Conservation (phyloP, 2,329 filamentous ascomycete species). For the Fusarium lyarnte region DNA sequence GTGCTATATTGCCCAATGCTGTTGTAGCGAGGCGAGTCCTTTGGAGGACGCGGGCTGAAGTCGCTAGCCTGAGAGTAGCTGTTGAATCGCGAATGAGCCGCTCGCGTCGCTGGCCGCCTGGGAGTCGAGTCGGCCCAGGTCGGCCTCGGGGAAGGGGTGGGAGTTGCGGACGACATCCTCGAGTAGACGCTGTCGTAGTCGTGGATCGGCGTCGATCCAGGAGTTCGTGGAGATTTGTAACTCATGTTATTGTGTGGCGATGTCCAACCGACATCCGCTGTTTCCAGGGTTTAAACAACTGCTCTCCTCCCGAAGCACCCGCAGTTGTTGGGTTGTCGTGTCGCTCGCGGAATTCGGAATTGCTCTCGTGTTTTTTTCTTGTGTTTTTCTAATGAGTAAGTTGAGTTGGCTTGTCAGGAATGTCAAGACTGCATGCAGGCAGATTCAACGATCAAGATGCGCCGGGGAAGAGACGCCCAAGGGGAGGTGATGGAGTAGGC, state of each 20-base stretch:
- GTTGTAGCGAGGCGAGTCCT: conserved; percentile 69
- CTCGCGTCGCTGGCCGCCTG: conserved; percentile 64
- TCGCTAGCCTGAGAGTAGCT: conserved; percentile 51
- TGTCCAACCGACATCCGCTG: conserved; percentile 47
- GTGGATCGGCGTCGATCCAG: conserved; percentile 59
- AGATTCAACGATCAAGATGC: conserved; percentile 38
- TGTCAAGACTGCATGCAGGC: conserved; percentile 39
- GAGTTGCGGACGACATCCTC: conserved; percentile 63
- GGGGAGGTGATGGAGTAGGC: conserved; percentile 58
- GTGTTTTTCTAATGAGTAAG: conserved; percentile 31
- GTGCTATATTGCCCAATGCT: conserved; percentile 71
- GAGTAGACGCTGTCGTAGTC: conserved; percentile 61
- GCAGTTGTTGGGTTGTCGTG: conserved; percentile 30
- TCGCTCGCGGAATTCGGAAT: conserved; percentile 11
- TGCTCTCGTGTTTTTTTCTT: conserved; percentile 50
- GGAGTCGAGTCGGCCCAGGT: conserved; percentile 61
- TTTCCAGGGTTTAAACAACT: conserved; percentile 34
- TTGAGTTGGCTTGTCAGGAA: conserved; percentile 15
- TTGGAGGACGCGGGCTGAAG: conserved; percentile 57
- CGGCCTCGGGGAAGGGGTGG: conserved; percentile 66
- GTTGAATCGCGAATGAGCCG: conserved; percentile 51
- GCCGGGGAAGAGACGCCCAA: conserved; percentile 52
- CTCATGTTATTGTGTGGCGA: conserved; percentile 52
- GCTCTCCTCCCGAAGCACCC: conserved; percentile 44
- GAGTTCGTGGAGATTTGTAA: conserved; percentile 53